Evolutionary conservation across 2,329 filamentous ascomycete genomes (phyloP), one percentile per base, ranked within the genome.

Genomic region (Apiospora pterosperma): DNA sequence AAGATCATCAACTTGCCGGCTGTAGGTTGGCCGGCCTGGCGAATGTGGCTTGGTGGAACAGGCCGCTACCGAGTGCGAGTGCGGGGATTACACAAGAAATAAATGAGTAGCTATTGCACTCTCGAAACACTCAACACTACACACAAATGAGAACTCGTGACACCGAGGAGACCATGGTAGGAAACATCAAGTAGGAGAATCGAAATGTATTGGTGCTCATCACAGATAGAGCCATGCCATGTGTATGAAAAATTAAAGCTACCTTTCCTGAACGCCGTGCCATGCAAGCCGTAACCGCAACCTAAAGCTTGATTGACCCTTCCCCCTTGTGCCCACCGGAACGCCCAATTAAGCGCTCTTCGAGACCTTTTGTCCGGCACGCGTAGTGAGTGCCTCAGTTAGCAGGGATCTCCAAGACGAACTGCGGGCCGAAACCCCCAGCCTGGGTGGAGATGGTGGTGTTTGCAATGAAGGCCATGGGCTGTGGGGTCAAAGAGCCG

Each of bases 371-470:
- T 19, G 2, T 23, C 23, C 28, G 12, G 12, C 2, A 21, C 5
- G 41, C 16, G 4, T 23, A 19, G 52, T 3, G 23, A 12, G 12
- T 10, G 39, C 2, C 39, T 10, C 42, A 12, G 28, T n/a, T n/a
- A 1, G 34, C 34, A 7, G 58, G 58, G 5, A 75, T 71, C 64
- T 73, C 67, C 63, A 66, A 62, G 21, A 76, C 68, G 28, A 75
- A 76, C 64, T 75, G 68, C 16, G 75, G 74, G 1, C 75, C 75
- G 60, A 66, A 63, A 1, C 61, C 68, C 19, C 64, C 65, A 5
- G 67, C 36, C 52, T 65, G 62, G 7, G 68, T 64, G 6, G 68
- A 65, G 14, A 74, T 48, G 19, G 64, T 60, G 14, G 58, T 23
- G 36, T 67, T 65, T 2, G 67, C 38, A 58, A 70, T 23, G 23